Percentiles rank a stretch among this genome's conserved stretches.
phyloP scores from a whole-genome alignment of 2,329 filamentous ascomycete genomes.

The Pseudogymnoascus sp. region DNA sequence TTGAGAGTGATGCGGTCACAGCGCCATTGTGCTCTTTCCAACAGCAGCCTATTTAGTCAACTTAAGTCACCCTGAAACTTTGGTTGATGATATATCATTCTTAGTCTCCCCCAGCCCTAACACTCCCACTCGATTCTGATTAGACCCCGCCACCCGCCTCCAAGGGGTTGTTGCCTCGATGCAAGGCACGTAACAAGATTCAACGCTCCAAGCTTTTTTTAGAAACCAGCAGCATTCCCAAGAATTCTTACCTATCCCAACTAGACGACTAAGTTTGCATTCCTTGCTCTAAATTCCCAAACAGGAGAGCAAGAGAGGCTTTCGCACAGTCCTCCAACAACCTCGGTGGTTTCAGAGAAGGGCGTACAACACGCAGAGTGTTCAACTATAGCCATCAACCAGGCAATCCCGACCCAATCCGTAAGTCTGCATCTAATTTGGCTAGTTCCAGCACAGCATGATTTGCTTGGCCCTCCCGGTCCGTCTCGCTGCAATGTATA shows the following conservation, averaged over 20 bases:
- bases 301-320: neutral
- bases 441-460: neutral
- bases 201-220: neutral
- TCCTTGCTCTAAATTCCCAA: neutral
- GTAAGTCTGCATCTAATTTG: constrained; percentile 6
- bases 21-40: constrained; percentile 6
- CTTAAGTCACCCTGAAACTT: neutral
- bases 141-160: neutral
- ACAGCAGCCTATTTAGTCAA: neutral
- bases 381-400: neutral
- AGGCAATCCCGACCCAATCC: neutral
- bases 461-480: neutral
- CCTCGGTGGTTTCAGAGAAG: neutral
- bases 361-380: neutral
- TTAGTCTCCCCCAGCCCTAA: neutral
- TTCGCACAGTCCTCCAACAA: neutral
- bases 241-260: neutral
- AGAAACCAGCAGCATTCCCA: constrained; percentile 5
- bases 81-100: constrained; percentile 3
- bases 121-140: neutral
- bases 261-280: neutral
- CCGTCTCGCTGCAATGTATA: constrained; percentile 4
- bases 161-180: neutral
- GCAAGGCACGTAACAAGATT: neutral
- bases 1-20: neutral